Evolutionary conservation across 495 filamentous ascomycete species (phyloP), one percentile per base, ranked within the genome.

Genomic region (Penicillium tannophilum): DNA sequence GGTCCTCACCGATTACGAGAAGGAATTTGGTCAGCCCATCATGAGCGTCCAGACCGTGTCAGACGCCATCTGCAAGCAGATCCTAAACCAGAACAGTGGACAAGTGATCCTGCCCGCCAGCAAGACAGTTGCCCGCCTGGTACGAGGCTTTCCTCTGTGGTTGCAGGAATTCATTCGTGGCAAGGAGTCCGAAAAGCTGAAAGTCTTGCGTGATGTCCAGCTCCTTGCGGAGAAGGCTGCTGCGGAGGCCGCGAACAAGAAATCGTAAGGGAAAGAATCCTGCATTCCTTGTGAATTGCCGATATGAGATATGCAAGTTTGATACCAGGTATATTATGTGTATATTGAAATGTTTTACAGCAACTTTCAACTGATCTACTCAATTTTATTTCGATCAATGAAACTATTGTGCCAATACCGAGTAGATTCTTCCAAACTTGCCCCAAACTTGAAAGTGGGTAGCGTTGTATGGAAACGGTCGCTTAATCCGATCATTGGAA

Each of bases 101-200:
- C 76, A 79, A 68, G 58, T 79, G 20, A 67, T 78, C 44, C 55
- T 82, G 52, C 74, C 70, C 1, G 36, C 33, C 0, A 47, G 59
- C 10, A 52, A 67, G 46, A 64, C 63, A 17, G 42, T 42, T 4
- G 63, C 63, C 23, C 71, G 69, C 39, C 16, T 74, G 55, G 51
- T 79, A 49, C 63, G 76, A 2, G 76, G 66, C 4, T 57, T 79
- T 52, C 76, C 76, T 6, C 62, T 60, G 7, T 79, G 76, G 76
- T 47, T 75, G 54, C 76, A 79, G 60, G 76, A 79, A 52, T 39
- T 39, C 3, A 63, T 65, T n/a, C 66, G 76, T 19, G 61, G 64
- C 8, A 41, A 66, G 41, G 70, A 62, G 3, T 76, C 74, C 1
- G 59, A 51, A 10, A 54, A 56, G 10, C 42, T 69, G 48, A 48